Evolutionary conservation across 768 basidiomycete genomes (phyloP), one percentile per base, ranked within the genome.

Genomic region (Lentinula lateritia): DNA sequence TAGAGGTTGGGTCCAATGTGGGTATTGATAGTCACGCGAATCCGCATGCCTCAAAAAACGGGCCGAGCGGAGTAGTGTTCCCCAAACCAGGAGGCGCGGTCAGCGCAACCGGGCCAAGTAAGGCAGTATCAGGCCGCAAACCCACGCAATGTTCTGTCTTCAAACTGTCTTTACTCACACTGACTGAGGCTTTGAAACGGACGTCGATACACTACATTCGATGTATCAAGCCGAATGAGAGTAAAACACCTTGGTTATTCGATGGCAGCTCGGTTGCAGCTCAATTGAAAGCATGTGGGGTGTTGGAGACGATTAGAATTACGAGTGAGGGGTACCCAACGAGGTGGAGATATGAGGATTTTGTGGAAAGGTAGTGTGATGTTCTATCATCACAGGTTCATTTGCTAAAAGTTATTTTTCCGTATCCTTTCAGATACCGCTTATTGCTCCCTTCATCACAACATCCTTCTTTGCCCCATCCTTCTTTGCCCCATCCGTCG

Each of bases 141-240:
- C 97, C 95, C 1, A 99, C 97, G 0, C 90, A 98, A 66, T 97
- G 95, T 23, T 95, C 93, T 5, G 98, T 99, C 72, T 99, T 99
- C 83, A 99, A 99, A 72, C 86, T 90, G 2, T 98, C 95, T 0
- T 76, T 99, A 56, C 89, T 92, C 71, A 90, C 86, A 52, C 78
- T 99, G 52, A 99, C 98, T 95, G 95, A 97, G 41, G 98, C 97
- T 0, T 88, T 99, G 65, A 89, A 92, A 68, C 89, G 91, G 62
- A 99, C 97, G 9, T 97, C 98, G 68, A 95, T 98, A 0, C 97
- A 99, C 71, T 99, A 99, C 71, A 99, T 99, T 69, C 87, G 97
- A 50, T 99, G 97, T 73, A 98, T 99, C 79, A 99, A 99, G 74
- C 97, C 97, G 2, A 99, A 99, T 71, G 97, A 99, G 70, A 82